These are phyloP conservation scores for Leucaena leucocephala DNA, from an alignment of 306 rosid genomes.

Conservation along the genomic window DNA sequence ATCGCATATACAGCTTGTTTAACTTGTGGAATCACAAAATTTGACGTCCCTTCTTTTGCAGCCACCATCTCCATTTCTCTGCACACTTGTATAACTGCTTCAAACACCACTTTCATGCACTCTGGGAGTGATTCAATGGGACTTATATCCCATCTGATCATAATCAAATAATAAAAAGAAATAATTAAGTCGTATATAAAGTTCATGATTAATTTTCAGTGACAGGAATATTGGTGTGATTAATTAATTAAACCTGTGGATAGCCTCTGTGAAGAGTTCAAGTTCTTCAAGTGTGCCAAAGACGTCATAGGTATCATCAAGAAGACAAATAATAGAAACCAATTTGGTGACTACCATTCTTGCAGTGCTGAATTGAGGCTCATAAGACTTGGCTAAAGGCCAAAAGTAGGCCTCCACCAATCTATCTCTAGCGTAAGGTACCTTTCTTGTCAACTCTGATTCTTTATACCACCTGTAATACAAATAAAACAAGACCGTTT, in stretches of 20 bases:
- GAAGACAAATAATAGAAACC: not conserved
- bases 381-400: slow-evolving; percentile 26
- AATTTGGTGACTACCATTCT: slow-evolving; percentile 31
- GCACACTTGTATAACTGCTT: not conserved
- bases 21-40: not conserved
- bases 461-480: slow-evolving; percentile 43
- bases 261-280: slow-evolving; percentile 15
- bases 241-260: not conserved
- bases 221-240: not conserved
- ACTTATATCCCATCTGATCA: slow-evolving; percentile 35
- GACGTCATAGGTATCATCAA: slow-evolving; percentile 47
- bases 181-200: no score
- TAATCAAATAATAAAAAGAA: not conserved
- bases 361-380: slow-evolving; percentile 24
- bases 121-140: slow-evolving; percentile 31
- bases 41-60: not conserved
- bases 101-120: slow-evolving; percentile 39
- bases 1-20: slow-evolving; percentile 16
- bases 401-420: slow-evolving; percentile 36
- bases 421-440: slow-evolving; percentile 40
- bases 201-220: no score
- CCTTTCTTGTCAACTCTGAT: slow-evolving; percentile 2
- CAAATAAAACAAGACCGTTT: not conserved
- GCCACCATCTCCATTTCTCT: slow-evolving; percentile 6
- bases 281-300: slow-evolving; percentile 40